phyloP scores from a whole-genome alignment of 1,139 yeast genomes.

The Blastobotrys persicus region DNA sequence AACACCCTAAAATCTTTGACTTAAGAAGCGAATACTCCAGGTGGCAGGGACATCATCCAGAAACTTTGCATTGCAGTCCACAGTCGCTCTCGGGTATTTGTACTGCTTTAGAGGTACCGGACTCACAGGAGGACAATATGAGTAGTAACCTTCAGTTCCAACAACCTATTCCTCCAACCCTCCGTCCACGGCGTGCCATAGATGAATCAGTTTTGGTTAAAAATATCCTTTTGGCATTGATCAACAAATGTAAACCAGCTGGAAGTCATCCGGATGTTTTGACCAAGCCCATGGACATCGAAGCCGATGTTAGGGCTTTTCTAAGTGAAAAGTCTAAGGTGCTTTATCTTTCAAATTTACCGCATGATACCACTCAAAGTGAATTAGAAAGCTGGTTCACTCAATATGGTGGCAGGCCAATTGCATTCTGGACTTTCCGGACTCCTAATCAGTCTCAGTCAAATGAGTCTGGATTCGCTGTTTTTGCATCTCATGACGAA shows the following conservation, averaged over 20 bases:
- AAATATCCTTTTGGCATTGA: constrained; percentile 50
- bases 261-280: constrained; percentile 57
- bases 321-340: constrained; percentile 71
- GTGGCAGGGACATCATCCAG: constrained; percentile 70
- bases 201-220: constrained; percentile 45
- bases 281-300: constrained; percentile 70
- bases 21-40: constrained; percentile 66
- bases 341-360: constrained; percentile 72
- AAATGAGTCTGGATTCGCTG: constrained; percentile 73
- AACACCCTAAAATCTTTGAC: constrained; percentile 76
- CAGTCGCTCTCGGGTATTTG: constrained; percentile 53
- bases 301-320: constrained; percentile 67
- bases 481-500: constrained; percentile 81
- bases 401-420: constrained; percentile 80
- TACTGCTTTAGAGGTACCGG: constrained; percentile 57
- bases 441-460: constrained; percentile 50
- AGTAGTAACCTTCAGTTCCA: constrained; percentile 7
- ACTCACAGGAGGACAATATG: constrained; percentile 13
- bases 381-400: constrained; percentile 92
- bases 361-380: constrained; percentile 83
- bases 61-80: constrained; percentile 51
- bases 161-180: constrained; percentile 14
- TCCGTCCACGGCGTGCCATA: constrained; percentile 39
- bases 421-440: constrained; percentile 86
- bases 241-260: constrained; percentile 53